A percentile compares a stretch with the other conserved stretches of the same genome.
Conservation (phyloP, 768 basidiomycete species). For the Trametes cubensis region DNA sequence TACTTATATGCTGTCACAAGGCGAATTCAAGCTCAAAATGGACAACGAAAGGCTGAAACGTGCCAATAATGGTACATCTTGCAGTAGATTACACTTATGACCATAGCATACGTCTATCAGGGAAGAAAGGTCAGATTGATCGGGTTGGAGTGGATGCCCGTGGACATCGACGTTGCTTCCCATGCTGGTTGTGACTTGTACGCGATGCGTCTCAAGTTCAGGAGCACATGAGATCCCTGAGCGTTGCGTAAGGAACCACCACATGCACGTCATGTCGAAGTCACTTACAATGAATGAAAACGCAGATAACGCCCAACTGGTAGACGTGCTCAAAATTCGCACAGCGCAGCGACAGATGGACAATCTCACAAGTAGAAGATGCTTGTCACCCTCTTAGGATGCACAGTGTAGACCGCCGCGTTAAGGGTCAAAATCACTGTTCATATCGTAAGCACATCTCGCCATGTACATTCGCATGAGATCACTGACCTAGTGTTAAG, state of each 20-base stretch:
- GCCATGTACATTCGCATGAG: no score
- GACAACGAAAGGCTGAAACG: no score
- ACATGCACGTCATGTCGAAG: no score
- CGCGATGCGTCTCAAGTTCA: slow-evolving; percentile 13
- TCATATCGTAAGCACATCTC: no score
- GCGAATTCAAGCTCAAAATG: neutral
- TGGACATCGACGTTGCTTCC: neutral
- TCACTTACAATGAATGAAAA: slow-evolving; percentile 15
- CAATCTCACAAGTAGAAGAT: slow-evolving; percentile 21
- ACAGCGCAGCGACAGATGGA: no score
- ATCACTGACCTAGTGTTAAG: slow-evolving; percentile 11
- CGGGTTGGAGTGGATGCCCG: neutral
- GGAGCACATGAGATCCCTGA: slow-evolving; percentile 15
- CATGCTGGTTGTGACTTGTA: neutral
- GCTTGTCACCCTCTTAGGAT: slow-evolving; percentile 10
- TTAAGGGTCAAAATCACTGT: slow-evolving; percentile 24
- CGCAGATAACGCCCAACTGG: slow-evolving; percentile 14
- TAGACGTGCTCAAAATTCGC: neutral
- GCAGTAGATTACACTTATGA: no score
- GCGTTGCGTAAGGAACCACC: neutral
- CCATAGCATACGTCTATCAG: no score
- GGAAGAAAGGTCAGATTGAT: no score
- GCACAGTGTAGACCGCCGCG: slow-evolving; percentile 15
- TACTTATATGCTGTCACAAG: neutral
- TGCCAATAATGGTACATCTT: no score